Conservation (phyloP, 2,329 filamentous ascomycete species). For the Phaeosphaeria sp. region DNA sequence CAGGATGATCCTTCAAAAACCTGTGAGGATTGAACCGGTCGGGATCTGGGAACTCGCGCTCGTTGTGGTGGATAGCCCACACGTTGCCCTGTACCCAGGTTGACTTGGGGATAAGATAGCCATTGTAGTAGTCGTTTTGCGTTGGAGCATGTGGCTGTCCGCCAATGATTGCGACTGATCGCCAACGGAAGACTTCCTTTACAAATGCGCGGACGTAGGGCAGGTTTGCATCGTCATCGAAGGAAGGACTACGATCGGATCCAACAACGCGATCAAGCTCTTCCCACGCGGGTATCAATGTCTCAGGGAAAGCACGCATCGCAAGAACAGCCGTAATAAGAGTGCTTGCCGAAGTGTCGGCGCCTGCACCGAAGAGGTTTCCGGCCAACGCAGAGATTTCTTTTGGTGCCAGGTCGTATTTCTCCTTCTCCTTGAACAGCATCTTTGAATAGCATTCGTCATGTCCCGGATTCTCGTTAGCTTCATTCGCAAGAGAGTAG, state of each 20-base stretch:
- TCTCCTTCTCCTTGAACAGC: constrained; percentile 51
- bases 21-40: constrained; percentile 45
- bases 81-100: constrained; percentile 50
- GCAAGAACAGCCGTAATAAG: constrained; percentile 44
- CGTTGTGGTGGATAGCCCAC: constrained; percentile 52
- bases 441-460: constrained; percentile 44
- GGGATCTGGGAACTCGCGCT: constrained; percentile 46
- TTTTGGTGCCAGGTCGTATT: constrained; percentile 34
- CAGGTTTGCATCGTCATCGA: constrained; percentile 40
- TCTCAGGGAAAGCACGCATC: constrained; percentile 44
- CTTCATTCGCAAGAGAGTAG: constrained; percentile 41
- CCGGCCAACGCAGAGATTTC: constrained; percentile 43
- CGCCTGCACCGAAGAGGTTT: constrained; percentile 43
- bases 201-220: constrained; percentile 50
- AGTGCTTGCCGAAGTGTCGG: constrained; percentile 44
- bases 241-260: constrained; percentile 39
- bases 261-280: constrained; percentile 44
- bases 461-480: constrained; percentile 37
- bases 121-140: constrained; percentile 47
- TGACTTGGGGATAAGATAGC: constrained; percentile 48
- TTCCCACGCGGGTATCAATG: constrained; percentile 38
- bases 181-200: constrained; percentile 46
- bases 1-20: constrained; percentile 37
- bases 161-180: constrained; percentile 43
- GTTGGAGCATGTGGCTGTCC: constrained; percentile 46